Evolutionary conservation across 1,284 basidiomycete genomes (phyloP).

Genomic region (Fomitopsis palustris): DNA sequence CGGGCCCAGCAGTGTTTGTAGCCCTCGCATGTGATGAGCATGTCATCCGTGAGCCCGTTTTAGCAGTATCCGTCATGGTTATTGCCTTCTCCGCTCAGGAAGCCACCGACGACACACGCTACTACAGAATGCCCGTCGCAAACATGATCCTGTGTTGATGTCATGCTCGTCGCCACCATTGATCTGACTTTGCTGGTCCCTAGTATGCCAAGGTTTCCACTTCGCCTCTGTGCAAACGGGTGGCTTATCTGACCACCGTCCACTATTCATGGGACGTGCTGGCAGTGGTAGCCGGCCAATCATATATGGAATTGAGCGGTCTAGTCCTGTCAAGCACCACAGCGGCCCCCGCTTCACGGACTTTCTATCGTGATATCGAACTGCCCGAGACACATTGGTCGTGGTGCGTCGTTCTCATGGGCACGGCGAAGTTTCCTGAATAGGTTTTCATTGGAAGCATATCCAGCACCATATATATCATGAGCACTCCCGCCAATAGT

Average conservation of each 20-base stretch:
- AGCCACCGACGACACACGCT: too few relatives aligned
- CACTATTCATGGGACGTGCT: neutral
- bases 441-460: too few relatives aligned
- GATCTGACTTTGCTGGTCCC: neutral
- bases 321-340: neutral
- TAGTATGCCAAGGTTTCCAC: neutral
- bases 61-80: too few relatives aligned
- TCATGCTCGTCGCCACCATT: too few relatives aligned
- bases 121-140: too few relatives aligned
- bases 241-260: neutral
- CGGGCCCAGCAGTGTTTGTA: too few relatives aligned
- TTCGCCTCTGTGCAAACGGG: neutral
- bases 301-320: neutral
- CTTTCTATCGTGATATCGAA: neutral
- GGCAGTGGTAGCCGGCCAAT: neutral
- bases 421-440: neutral
- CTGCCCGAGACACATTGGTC: neutral
- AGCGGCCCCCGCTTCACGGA: neutral
- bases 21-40: too few relatives aligned
- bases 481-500: neutral
- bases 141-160: too few relatives aligned
- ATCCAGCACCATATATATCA: neutral
- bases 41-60: too few relatives aligned
- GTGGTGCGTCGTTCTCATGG: neutral
- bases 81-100: too few relatives aligned